Evolutionary conservation across 306 rosid genomes (phyloP), one percentile per base, ranked within the genome.

Genomic region (Glycyrrhiza uralensis): DNA sequence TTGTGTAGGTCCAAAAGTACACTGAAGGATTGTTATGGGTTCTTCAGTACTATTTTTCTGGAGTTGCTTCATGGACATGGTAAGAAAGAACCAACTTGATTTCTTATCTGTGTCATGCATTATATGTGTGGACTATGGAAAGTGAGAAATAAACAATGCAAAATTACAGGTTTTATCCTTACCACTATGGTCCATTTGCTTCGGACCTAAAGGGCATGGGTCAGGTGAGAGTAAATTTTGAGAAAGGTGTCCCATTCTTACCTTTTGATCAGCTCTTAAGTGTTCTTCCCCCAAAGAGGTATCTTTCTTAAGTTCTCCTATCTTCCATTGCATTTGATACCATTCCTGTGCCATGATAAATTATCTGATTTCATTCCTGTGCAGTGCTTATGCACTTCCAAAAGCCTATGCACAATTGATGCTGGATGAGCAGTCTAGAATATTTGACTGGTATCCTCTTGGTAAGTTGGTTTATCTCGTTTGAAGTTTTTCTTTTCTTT

Each of bases 31-130:
- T 85, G 22, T 26, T 75, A 26, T 85, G 89, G 92, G 78, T 80
- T 36, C 76, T 82, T 4, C 61, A 29, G 36, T 87, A 87, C 81
- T 85, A 87, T 54, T 85, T 55, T 75, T 77, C 86, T 0, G 84
- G 44, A 2, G 84, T 80, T 7, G 81, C 86, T 36, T 87, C 92
- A 0, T 87, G 92, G 92, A 69, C 80, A 18, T 87, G 92, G 89
- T 80, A 75, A 51, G 83, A 7, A 5, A 3, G 19, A 7, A 51
- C 23, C 3, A 33, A 33, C 56, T 39, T 35, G 42, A 55, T n/a
- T 9, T 36, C 2, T 49, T 18, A 4, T 19, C 18, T 32, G 2
- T 39, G 4, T 13, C 3, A 23, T 32, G n/a, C 44, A 30, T 55
- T 44, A 15, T 55, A 32, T n/a, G 36, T n/a, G 26, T 51, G n/a